Evolutionary conservation across 768 basidiomycete species (phyloP), one percentile per base, ranked within the genome.

Genomic region (Podaxis sp.): DNA sequence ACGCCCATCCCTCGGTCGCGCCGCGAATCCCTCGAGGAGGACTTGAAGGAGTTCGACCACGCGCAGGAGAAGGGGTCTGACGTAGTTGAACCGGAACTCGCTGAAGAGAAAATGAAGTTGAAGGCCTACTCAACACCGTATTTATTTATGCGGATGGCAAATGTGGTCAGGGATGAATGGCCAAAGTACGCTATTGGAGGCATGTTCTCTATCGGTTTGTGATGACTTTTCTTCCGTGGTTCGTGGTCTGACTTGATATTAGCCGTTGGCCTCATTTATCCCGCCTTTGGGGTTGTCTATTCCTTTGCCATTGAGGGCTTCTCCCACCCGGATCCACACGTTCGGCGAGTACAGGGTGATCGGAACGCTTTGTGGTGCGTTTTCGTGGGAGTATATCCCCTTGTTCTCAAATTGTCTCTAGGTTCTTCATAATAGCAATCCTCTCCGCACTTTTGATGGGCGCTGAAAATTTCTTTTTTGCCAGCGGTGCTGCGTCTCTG

Each of bases 341-440:
- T 75, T 22, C 78, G 84, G 24, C 80, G 81, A 22, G 44, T 70
- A 17, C 77, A 79, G 20, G 87, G 87, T 38, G 83, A 91, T 72
- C 82, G 82, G 52, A 85, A 83, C 62, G 88, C 88, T 2, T 76
- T 88, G 6, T 88, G 82, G 83, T 79, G 55, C 69, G 71, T 73
- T 53, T 7, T 20, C 13, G 13, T 15, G 10, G 22, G 5, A 10
- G 30, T 33, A 7, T 20, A 33, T n/a, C 20, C n/a, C 5, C 15
- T 28, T 54, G n/a, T 41, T 17, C 4, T 30, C 61, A 12, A 17
- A 44, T 11, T 30, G 4, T 52, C 20, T 20, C 15, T 1, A 87
- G 85, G 81, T 85, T 89, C 72, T 91, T 92, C 77, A 69, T 91
- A 67, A 88, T 92, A 65, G 82, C 89, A 22, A 80, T 93, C 64